Evolutionary conservation across 306 rosid species (phyloP), one percentile per base, ranked within the genome.

Genomic region (Parietaria judaica): DNA sequence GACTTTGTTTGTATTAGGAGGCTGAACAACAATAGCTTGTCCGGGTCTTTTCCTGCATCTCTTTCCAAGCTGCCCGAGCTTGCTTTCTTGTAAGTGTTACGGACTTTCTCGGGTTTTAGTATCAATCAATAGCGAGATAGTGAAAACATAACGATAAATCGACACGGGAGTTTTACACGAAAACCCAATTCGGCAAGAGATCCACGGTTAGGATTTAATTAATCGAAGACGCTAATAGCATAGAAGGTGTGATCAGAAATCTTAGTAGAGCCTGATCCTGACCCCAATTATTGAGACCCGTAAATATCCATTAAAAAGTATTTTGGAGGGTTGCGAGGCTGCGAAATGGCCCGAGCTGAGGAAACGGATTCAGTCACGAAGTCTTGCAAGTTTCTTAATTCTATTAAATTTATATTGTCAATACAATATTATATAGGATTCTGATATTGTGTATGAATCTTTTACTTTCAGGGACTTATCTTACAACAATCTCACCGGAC

Each of bases 61-160:
- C 67, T 88, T 61, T 81, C 88, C 63, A 92, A 84, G 74, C 80
- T 76, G 50, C 76, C 94, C 34, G 88, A 79, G 71, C 98, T 92
- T 86, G 76, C 95, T 84, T 92, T 92, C 96, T 82, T 92, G 98
- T 92, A 86, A 92, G 98, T 85, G 67, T 84, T 79, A 35, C 31
- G 1, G 36, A 9, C 6, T 77, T 61, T 60, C 58, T 38, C 39
- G 13, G n/a, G 51, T 53, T 66, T 49, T 36, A 49, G 13, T 49
- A 4, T 49, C 50, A 7, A 46, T 46, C 13, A 46, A 1, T 13
- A 1, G 8, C 50, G 8, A 7, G 3, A 46, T 13, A 46, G 13
- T 46, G 8, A 23, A 23, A 23, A 23, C 31, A 23, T 23, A 23
- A 23, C 1, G 31, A 23, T 23, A 1, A 23, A 23, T 23, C 31